Evolutionary conservation across 371 early-diverging fungal species (phyloP).

Genomic region (Parasitella parasitica): DNA sequence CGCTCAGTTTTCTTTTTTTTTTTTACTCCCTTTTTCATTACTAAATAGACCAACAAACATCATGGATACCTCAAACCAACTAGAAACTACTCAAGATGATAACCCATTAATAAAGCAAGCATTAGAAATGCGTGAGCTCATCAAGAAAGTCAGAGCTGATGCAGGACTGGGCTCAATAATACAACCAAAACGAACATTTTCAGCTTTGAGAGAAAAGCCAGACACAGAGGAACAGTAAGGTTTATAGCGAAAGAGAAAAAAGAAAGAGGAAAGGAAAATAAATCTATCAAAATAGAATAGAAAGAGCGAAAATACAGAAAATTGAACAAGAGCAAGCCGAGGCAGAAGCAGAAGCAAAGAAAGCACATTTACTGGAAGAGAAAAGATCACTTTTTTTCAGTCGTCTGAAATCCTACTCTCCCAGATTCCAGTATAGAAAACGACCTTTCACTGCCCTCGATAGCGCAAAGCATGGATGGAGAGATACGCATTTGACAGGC

Average conservation of each 20-base stretch:
- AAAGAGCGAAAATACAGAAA: background rate
- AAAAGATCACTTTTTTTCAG: conserved; percentile 2
- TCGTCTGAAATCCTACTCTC: conserved; percentile 5
- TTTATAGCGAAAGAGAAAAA: background rate
- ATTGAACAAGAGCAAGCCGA: background rate
- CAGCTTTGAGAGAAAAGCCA: background rate
- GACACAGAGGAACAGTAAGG: background rate
- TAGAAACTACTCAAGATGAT: background rate
- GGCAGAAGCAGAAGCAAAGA: background rate
- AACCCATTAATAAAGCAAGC: background rate
- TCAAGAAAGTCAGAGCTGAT: background rate
- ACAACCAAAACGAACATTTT: background rate
- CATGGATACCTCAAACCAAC: background rate
- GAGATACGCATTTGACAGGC: background rate
- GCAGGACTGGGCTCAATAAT: background rate
- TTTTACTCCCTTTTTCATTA: no score
- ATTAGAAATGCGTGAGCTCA: background rate
- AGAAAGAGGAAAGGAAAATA: background rate
- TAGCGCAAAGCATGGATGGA: conserved; percentile 20
- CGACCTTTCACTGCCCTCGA: conserved; percentile 18
- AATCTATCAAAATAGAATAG: background rate
- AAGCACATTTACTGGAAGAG: background rate
- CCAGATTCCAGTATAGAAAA: background rate
- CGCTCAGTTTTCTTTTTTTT: no score
- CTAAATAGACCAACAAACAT: background rate